Percentiles rank a stretch among this genome's conserved stretches.
Evolutionary conservation across 371 early-diverging fungal genomes (phyloP).

Genomic region (Syncephalis fuscata): DNA sequence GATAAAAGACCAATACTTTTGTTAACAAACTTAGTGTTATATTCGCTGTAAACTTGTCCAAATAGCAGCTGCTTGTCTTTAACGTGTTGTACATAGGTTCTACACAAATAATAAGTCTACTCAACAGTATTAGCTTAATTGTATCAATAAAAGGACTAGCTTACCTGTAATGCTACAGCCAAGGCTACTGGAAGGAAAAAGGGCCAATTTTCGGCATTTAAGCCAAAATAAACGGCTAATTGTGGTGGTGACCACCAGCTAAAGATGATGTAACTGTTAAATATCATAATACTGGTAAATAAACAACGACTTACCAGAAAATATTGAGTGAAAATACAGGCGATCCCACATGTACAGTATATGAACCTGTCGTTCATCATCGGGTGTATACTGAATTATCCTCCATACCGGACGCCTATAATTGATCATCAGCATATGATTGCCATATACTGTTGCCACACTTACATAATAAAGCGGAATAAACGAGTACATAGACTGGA

Average conservation of each 20-base stretch:
- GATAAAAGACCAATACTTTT: too few relatives aligned
- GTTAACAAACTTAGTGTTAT: slow-evolving; percentile 1
- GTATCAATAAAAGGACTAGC: background rate
- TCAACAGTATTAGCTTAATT: too few relatives aligned
- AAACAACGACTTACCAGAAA: background rate
- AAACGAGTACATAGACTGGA: too few relatives aligned
- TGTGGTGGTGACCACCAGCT: background rate
- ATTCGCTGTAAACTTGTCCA: background rate
- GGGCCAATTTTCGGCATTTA: background rate
- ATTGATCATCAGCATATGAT: too few relatives aligned
- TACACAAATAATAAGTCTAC: background rate
- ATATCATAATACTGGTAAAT: background rate
- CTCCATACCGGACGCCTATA: too few relatives aligned
- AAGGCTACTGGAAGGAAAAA: background rate
- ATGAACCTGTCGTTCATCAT: background rate
- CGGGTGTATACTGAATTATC: too few relatives aligned
- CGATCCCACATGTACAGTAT: background rate
- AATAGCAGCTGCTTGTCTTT: background rate
- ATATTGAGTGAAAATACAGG: background rate
- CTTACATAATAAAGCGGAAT: too few relatives aligned
- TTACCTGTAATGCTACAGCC: background rate
- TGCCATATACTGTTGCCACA: too few relatives aligned
- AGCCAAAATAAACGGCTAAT: background rate
- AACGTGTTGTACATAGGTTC: background rate
- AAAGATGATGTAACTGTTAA: background rate